Conservation (phyloP, 306 rosid species). For the Sindora glabra region DNA sequence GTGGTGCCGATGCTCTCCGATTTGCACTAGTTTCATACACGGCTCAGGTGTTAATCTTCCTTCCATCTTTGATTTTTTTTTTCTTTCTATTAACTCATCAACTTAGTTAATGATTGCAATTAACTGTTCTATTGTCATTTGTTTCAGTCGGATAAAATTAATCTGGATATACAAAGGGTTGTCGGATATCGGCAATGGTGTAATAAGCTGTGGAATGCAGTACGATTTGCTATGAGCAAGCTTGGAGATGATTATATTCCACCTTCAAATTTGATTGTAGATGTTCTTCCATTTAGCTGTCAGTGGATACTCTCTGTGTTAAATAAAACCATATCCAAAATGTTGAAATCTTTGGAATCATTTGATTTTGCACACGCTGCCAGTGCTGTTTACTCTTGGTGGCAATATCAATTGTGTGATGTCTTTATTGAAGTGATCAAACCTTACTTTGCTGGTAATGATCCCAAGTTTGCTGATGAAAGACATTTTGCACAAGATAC, state of each 20-base stretch:
- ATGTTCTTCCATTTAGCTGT: conserved; percentile 80
- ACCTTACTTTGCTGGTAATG: conserved; percentile 71
- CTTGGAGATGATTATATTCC: conserved; percentile 86
- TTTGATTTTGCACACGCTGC: conserved; percentile 82
- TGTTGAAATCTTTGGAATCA: conserved; percentile 47
- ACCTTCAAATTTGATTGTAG: conserved; percentile 37
- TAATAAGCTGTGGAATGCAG: conserved; percentile 91
- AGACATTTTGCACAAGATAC: conserved; percentile 70
- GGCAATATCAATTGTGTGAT: conserved; percentile 96
- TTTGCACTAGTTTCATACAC: conserved; percentile 90
- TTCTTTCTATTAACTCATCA: neutral
- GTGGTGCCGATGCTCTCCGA: conserved; percentile 95
- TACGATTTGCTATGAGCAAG: conserved; percentile 86
- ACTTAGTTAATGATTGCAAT: conserved; percentile 1
- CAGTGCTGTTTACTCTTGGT: conserved; percentile 74
- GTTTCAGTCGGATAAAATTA: conserved; percentile 91
- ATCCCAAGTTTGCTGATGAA: conserved; percentile 45
- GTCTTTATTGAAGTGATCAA: conserved; percentile 90
- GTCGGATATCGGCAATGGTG: conserved; percentile 97
- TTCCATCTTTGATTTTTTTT: neutral
- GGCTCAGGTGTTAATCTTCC: conserved; percentile 62
- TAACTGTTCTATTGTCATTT: neutral
- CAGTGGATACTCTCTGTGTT: conserved; percentile 83
- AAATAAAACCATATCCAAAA: conserved; percentile 63
- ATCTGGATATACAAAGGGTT: conserved; percentile 88